phyloP scores from a whole-genome alignment of 371 early-diverging fungal genomes.

The Mucor piriformis region DNA sequence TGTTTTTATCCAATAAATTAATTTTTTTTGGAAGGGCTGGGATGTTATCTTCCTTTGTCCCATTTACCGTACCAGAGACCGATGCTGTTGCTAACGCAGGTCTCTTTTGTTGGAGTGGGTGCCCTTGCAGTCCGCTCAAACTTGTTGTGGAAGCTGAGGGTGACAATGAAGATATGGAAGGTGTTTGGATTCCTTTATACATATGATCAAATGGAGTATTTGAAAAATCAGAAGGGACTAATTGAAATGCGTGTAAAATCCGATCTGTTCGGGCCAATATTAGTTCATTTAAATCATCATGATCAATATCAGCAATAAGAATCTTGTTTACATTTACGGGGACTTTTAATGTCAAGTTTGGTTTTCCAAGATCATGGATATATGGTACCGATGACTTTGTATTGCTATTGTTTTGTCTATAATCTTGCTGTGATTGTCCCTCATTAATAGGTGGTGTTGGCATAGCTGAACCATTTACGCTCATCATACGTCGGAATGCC shows the following conservation, averaged over 20 bases:
- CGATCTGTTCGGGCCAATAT: conserved; percentile 83
- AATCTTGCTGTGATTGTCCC: neutral
- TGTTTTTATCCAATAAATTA: conserved; percentile 49
- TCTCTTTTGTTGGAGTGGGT: neutral
- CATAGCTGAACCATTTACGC: conserved; percentile 6
- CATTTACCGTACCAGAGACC: neutral
- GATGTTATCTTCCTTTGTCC: neutral
- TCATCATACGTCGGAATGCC: conserved; percentile 42
- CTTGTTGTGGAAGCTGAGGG: conserved; percentile 24
- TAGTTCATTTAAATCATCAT: conserved; percentile 75
- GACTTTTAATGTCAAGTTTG: conserved; percentile 71
- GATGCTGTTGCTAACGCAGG: neutral
- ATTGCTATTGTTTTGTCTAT: neutral
- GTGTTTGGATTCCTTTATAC: conserved; percentile 24
- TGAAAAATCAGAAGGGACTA: conserved; percentile 24
- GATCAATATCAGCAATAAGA: conserved; percentile 78
- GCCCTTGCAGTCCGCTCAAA: neutral
- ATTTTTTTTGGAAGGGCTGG: conserved; percentile 12
- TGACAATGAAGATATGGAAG: conserved; percentile 15
- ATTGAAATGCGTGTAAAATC: conserved; percentile 72
- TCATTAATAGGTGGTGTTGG: neutral
- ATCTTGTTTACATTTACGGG: conserved; percentile 82
- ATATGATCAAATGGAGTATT: conserved; percentile 4
- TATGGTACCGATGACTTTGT: conserved; percentile 5
- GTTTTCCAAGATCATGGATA: conserved; percentile 55